A percentile compares a stretch with the other conserved stretches of the same genome.
phyloP scores from a whole-genome alignment of 176 grass and related monocot species.

The Aegilops umbellulata region DNA sequence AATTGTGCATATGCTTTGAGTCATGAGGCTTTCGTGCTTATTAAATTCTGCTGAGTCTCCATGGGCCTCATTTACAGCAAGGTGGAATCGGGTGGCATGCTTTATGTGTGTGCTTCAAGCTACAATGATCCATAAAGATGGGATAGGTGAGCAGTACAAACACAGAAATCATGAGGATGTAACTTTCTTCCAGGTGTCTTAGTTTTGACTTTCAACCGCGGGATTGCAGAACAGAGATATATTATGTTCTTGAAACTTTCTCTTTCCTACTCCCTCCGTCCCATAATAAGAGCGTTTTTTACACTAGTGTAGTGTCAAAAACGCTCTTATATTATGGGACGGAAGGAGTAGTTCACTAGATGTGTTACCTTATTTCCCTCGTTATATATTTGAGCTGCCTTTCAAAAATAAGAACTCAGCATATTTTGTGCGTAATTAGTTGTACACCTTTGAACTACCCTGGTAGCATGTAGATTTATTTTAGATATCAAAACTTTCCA shows the following conservation, averaged over 20 bases:
- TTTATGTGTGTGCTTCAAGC: background rate
- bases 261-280: too few relatives aligned
- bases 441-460: background rate
- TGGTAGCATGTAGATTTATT: background rate
- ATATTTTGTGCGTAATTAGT: background rate
- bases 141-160: background rate
- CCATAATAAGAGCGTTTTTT: too few relatives aligned
- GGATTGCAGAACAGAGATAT: background rate
- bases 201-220: background rate
- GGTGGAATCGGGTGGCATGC: background rate
- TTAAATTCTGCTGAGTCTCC: background rate
- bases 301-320: too few relatives aligned
- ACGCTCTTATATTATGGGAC: too few relatives aligned
- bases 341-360: background rate
- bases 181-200: slow-evolving; percentile 15
- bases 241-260: background rate
- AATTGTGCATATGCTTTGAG: slow-evolving; percentile 20
- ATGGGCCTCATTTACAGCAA: slow-evolving; percentile 10
- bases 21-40: background rate
- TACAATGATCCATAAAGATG: slow-evolving; percentile 24
- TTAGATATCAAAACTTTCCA: background rate
- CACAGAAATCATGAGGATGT: slow-evolving; percentile 3
- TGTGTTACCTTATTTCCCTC: background rate
- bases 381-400: background rate
- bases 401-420: background rate